Base-by-base conservation (phyloP, 2,329 filamentous ascomycete species). In the Fusarium papillatum region DNA sequence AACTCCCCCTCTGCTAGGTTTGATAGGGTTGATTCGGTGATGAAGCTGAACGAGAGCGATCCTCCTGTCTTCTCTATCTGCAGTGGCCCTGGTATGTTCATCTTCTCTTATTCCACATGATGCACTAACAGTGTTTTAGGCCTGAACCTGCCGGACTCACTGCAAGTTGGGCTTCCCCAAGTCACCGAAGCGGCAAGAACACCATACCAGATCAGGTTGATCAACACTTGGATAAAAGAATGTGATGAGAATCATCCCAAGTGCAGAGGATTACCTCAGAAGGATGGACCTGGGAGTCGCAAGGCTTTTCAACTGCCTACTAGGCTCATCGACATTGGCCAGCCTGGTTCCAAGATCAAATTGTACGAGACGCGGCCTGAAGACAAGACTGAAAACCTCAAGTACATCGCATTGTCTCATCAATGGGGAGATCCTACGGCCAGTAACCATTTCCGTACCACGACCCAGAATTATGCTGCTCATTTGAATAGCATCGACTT, bases 11-110 rank as follows among this genome's bases (percentile, higher is more conserved):
- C 24, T 3, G 61, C 50, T 0, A n/a, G 38, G 7, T 68, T 73
- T 11, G 38, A 66, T 5, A 62, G 64, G 22, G 5, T 63, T 38
- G 64, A 53, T 4, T 36, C 71, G 5, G 60, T 70, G 7, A 59
- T 73, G 7, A 71, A 68, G 3, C 22, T 73, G 16, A 71, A 73
- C 26, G 71, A 67, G 26, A 68, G 11, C 14, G 70, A 70, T 14
- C 68, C 63, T 7, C 71, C 68, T 14, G 69, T 69, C 13, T 64
- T 73, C n/a, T 73, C 71, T 16, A 67, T 71, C 29, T 71, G 53
- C n/a, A 53, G 55, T 24, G 22, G 43, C 19, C 38, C 36, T 4
- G 66, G 66, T 31, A 31, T 31, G 29, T 31, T 31, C 29, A 31
- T 31, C 29, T 10, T 31, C 9, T 31, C 29, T 31, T 31, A 31